Conservation (phyloP, 2,329 filamentous ascomycete genomes). For the Cercospora canescens region DNA sequence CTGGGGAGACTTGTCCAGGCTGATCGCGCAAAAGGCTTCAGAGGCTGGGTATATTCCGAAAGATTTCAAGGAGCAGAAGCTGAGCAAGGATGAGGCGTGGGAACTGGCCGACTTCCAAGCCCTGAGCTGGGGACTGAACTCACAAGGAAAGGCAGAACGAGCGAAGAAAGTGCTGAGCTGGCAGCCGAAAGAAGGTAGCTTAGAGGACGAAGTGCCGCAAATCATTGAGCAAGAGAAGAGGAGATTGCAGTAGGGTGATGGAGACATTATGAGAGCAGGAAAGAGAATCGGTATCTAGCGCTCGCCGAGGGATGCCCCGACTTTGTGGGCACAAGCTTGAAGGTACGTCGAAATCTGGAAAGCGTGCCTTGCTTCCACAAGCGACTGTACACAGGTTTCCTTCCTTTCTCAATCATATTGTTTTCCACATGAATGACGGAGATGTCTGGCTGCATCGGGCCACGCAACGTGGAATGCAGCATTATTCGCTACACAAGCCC, state of each 20-base stretch:
- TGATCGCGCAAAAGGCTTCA: conserved; percentile 24
- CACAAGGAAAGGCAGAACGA: conserved; percentile 55
- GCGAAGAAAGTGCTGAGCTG: conserved; percentile 62
- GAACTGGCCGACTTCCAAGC: conserved; percentile 51
- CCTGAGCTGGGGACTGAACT: conserved; percentile 62
- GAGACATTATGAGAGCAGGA: no score
- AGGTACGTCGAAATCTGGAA: background rate
- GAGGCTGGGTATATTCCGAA: conserved; percentile 48
- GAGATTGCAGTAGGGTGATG: conserved; percentile 19
- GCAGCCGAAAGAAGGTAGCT: conserved; percentile 48
- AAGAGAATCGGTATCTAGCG: no score
- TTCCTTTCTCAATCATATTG: background rate
- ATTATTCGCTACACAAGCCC: conserved; percentile 6
- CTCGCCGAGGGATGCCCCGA: background rate
- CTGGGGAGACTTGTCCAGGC: conserved; percentile 49
- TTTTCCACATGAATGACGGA: conserved; percentile 7
- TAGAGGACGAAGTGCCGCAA: conserved; percentile 33
- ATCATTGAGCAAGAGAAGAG: conserved; percentile 35
- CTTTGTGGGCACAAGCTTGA: background rate
- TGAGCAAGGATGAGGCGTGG: conserved; percentile 51
- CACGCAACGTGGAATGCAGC: background rate
- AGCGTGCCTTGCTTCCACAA: background rate
- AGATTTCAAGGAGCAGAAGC: conserved; percentile 56
- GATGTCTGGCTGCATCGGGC: background rate
- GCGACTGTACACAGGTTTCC: no score